Base-by-base conservation (phyloP, 352 stramenopile genomes). In the Globisporangium cederbergense region DNA sequence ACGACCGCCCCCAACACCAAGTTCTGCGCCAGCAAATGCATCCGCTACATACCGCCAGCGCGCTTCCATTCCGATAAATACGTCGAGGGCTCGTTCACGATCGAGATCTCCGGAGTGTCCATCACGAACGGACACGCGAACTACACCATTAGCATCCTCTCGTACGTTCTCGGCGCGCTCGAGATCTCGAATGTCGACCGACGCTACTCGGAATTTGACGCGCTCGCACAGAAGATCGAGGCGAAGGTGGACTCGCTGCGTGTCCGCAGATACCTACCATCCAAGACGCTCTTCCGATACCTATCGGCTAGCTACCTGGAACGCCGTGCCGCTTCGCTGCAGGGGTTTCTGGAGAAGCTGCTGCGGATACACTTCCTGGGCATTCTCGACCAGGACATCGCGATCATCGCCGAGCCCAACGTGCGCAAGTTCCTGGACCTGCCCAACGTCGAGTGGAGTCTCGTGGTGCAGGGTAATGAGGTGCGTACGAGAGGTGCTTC, bases 241-340 rank as follows among this genome's bases (percentile, higher is more conserved):
- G 46, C 47, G 22, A 94, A 94, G 61, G 45, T 92, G 28, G 74
- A 74, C 16, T 66, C 72, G 4, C 58, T 94, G 49, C 64, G 74
- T 16, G 55, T 89, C 22, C 70, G 80, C 20, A 69, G 74, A 28
- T 63, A 81, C 9, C 73, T 93, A n/a, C 86, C 86, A 8, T 71
- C 77, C 7, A 94, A 94, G 59, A 92, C 86, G 1, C 68, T 94
- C 13, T 91, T 92, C 52, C 74, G 78, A 20, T 89, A 78, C 36
- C 51, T 79, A 8, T 83, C 74, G 0, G 75, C 76, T 0, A 72
- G 70, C 34, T 94, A 84, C 54, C 58, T 94, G 9, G 86, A 94
- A 64, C 71, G 68, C 6, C 79, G 86, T 49, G 77, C 79, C 2
- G 77, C 79, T 0, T 74, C 74, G 2, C 60, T 94, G 58, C 81